Percentiles rank a stretch among this genome's conserved stretches.
phyloP scores from a whole-genome alignment of 1,139 yeast species.

The Saccharomyces hybrid region DNA sequence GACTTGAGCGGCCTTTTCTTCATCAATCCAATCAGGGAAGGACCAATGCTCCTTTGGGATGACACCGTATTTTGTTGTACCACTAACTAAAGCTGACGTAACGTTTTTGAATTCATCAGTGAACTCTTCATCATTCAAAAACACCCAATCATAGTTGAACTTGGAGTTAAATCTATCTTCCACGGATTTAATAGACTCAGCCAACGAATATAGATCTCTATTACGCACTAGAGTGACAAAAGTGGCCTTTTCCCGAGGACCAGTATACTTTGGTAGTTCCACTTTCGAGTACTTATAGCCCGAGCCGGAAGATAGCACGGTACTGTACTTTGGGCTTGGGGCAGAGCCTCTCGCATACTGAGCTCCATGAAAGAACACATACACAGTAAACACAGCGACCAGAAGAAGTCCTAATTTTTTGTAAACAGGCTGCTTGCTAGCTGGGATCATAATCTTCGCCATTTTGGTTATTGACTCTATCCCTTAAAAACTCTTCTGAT shows the following conservation, averaged over 20 bases:
- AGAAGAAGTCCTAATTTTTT: conserved; percentile 9
- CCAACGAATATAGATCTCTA: conserved; percentile 49
- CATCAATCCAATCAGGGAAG: conserved; percentile 52
- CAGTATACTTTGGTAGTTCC: conserved; percentile 7
- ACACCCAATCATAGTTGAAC: conserved; percentile 72
- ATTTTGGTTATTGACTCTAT: conserved; percentile 1
- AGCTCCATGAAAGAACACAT: conserved; percentile 6
- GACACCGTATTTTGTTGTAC: conserved; percentile 40
- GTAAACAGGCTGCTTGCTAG: conserved; percentile 7
- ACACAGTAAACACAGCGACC: conserved; percentile 6
- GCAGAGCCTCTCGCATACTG: not conserved
- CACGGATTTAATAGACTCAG: conserved; percentile 53
- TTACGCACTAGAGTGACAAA: conserved; percentile 70
- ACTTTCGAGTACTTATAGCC: conserved; percentile 19
- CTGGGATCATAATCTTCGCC: conserved; percentile 5
- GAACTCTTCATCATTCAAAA: conserved; percentile 53
- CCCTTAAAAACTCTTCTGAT: not conserved
- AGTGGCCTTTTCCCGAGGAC: conserved; percentile 48
- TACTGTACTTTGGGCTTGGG: not conserved
- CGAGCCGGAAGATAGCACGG: not conserved
- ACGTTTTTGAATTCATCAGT: conserved; percentile 37
- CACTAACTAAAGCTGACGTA: conserved; percentile 35
- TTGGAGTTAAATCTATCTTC: conserved; percentile 65
- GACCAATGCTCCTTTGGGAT: conserved; percentile 47
- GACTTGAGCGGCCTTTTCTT: conserved; percentile 45